phyloP scores from a whole-genome alignment of 495 filamentous ascomycete genomes.

The Aspergillus cavernicola region DNA sequence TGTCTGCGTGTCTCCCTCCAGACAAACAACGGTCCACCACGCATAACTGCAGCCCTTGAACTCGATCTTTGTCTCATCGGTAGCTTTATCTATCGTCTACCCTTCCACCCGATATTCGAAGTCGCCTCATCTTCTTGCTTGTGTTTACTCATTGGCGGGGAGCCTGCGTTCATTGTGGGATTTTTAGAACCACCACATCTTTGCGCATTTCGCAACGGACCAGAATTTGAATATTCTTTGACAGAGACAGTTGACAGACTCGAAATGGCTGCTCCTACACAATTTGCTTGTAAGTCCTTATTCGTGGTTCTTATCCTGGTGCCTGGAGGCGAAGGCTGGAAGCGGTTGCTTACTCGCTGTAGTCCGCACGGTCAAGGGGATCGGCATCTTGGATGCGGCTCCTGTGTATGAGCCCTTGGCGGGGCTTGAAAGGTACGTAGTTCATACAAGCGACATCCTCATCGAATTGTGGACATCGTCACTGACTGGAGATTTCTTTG shows the following conservation, averaged over 20 bases:
- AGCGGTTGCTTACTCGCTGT: constrained; percentile 22
- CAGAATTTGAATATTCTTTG: constrained; percentile 8
- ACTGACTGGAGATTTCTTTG: constrained; percentile 20
- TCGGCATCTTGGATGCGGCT: constrained; percentile 86
- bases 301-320: constrained; percentile 1
- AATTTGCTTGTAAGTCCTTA: constrained; percentile 72
- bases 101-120: background rate
- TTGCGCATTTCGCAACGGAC: constrained; percentile 9
- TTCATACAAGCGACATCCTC: background rate
- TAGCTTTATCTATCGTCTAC: constrained; percentile 4
- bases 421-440: constrained; percentile 66
- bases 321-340: background rate
- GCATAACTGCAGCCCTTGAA: constrained; percentile 16
- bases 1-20: constrained; percentile 13
- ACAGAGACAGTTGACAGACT: constrained; percentile 14
- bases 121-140: constrained; percentile 1
- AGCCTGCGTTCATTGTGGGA: constrained; percentile 10
- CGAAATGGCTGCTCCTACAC: constrained; percentile 78
- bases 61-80: constrained; percentile 7
- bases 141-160: constrained; percentile 7
- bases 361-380: constrained; percentile 92
- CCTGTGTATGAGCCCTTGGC: constrained; percentile 82
- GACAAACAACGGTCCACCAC: constrained; percentile 18
- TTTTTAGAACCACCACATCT: background rate
- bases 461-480: background rate